phyloP scores from a whole-genome alignment of 1,139 yeast genomes.

The Meyerozyma sp. region DNA sequence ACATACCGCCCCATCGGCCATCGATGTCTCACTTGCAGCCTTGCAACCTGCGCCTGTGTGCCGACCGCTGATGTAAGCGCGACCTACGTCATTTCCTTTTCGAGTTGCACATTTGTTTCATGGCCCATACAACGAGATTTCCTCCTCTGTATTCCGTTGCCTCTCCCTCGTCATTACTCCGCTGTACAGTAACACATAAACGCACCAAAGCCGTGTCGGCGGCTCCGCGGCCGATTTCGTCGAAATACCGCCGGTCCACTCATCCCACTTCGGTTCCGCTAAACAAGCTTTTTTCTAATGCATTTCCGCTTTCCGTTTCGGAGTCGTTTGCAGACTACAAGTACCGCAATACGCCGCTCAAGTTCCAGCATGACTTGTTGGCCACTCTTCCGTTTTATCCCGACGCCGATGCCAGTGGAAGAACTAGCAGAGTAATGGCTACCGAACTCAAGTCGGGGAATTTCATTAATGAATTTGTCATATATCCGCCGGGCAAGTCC shows the following conservation, averaged over 20 bases:
- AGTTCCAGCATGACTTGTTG: slow-evolving; percentile 51
- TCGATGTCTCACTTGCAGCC: not conserved
- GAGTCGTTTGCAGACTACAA: slow-evolving; percentile 51
- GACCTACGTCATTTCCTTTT: not conserved
- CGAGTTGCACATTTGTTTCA: not conserved
- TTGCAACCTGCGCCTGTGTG: not conserved
- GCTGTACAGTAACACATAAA: not conserved
- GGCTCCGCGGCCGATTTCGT: slow-evolving; percentile 4
- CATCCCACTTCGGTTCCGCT: slow-evolving; percentile 63
- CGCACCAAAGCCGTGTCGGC: slow-evolving; percentile 1
- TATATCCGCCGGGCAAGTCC: slow-evolving; percentile 40
- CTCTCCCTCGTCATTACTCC: not conserved
- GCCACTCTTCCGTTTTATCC: slow-evolving; percentile 38
- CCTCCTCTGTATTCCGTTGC: not conserved
- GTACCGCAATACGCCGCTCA: slow-evolving; percentile 32
- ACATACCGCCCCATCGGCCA: too few species aligned
- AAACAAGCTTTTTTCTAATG: slow-evolving; percentile 41
- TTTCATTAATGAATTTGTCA: slow-evolving; percentile 60
- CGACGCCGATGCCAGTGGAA: slow-evolving; percentile 22
- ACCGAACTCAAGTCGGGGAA: slow-evolving; percentile 38
- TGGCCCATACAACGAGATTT: not conserved
- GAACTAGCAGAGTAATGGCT: slow-evolving; percentile 27
- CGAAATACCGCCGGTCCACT: slow-evolving; percentile 41
- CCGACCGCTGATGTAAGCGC: not conserved
- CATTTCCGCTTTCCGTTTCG: slow-evolving; percentile 52